Evolutionary conservation across 2,329 filamentous ascomycete genomes (phyloP).

Genomic region (Pseudocercospora ulei): DNA sequence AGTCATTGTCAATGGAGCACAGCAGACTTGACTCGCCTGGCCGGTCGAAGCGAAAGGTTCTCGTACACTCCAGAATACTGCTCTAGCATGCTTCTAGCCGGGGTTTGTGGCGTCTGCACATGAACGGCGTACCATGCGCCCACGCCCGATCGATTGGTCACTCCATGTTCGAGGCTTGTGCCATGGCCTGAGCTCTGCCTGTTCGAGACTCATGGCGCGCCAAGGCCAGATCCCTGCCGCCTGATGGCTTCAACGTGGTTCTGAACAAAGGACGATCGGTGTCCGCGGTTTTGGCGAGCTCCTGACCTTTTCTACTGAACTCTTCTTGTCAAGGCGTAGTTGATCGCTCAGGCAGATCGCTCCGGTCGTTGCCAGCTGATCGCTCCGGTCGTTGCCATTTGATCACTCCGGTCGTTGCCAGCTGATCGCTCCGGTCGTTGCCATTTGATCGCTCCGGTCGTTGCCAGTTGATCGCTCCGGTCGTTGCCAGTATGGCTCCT

Average conservation of each 20-base stretch:
- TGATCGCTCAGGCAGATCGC: too few relatives aligned
- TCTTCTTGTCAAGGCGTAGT: constrained; percentile 2
- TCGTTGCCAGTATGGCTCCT: constrained; percentile 20
- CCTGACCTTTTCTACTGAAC: constrained; percentile 1
- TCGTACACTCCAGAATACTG: not conserved
- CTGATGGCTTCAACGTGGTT: not conserved
- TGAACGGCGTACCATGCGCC: constrained; percentile 1
- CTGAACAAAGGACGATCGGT: constrained; percentile 7
- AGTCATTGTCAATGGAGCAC: too few relatives aligned
- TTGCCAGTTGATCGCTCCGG: constrained; percentile 5
- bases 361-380: too few relatives aligned
- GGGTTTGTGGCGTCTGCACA: constrained; percentile 2
- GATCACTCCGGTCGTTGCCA: too few relatives aligned
- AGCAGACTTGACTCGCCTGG: too few relatives aligned
- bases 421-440: too few relatives aligned
- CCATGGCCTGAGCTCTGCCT: constrained; percentile 5
- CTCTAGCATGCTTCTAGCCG: constrained; percentile 6
- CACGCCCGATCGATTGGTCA: too few relatives aligned
- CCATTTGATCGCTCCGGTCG: constrained; percentile 8
- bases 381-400: too few relatives aligned
- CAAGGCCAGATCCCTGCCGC: constrained; percentile 4
- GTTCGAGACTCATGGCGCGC: constrained; percentile 5
- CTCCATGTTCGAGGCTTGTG: constrained; percentile 6
- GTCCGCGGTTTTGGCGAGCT: not conserved
- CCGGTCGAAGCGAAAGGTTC: too few relatives aligned